Evolutionary conservation across 2,329 filamentous ascomycete species (phyloP).

Genomic region (Xylariaceae sp.): DNA sequence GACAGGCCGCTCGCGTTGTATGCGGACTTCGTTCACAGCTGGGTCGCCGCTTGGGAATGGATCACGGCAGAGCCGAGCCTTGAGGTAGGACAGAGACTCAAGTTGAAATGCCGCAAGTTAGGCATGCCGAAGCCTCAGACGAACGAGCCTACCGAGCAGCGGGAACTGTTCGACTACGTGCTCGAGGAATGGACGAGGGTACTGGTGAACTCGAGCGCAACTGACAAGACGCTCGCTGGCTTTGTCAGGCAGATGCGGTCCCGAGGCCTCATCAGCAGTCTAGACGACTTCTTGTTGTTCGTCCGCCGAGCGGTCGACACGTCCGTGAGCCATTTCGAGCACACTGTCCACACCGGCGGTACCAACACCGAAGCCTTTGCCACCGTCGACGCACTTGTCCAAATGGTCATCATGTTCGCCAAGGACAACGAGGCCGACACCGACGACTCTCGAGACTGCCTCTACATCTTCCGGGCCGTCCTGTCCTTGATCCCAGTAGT

Average conservation of each 20-base stretch:
- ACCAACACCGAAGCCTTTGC: conserved; percentile 52
- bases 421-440: conserved; percentile 61
- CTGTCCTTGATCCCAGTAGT: conserved; percentile 74
- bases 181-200: conserved; percentile 94
- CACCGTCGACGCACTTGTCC: conserved; percentile 74
- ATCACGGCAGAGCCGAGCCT: conserved; percentile 66
- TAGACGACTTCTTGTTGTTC: conserved; percentile 74
- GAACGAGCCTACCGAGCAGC: conserved; percentile 54
- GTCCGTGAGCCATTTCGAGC: conserved; percentile 73
- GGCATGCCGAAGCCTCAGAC: conserved; percentile 36
- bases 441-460: conserved; percentile 54
- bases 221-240: conserved; percentile 63
- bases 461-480: conserved; percentile 71
- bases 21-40: conserved; percentile 77
- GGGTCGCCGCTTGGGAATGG: conserved; percentile 79
- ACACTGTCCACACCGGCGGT: conserved; percentile 56
- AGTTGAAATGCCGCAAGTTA: conserved; percentile 51
- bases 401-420: conserved; percentile 71
- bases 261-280: conserved; percentile 63
- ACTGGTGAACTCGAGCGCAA: conserved; percentile 68
- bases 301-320: conserved; percentile 75
- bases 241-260: conserved; percentile 83
- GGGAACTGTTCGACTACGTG: conserved; percentile 86
- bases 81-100: conserved; percentile 61
- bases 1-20: conserved; percentile 73